Evolutionary conservation across 2,329 filamentous ascomycete species (phyloP).

Genomic region (Ophiosphaerella korrae): DNA sequence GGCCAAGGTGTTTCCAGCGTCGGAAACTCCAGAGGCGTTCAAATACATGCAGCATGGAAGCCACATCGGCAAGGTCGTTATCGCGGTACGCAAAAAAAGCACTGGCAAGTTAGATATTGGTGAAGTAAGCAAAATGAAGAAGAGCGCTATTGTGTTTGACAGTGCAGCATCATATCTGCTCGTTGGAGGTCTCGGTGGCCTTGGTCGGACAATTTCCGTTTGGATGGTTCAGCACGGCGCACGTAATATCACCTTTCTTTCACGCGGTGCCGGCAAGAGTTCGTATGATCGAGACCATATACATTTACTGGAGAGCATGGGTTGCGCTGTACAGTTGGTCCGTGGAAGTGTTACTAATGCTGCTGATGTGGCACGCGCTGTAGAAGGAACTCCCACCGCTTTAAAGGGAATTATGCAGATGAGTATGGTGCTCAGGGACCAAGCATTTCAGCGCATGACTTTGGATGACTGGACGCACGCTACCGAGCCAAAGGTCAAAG

Average conservation of each 20-base stretch:
- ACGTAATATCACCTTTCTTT: slow-evolving; percentile 18
- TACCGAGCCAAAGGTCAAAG: slow-evolving; percentile 23
- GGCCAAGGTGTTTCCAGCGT: slow-evolving; percentile 22
- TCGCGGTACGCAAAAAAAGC: slow-evolving; percentile 23
- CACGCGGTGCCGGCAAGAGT: slow-evolving; percentile 12
- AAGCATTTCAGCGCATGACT: too few species aligned
- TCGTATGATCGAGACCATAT: too few species aligned
- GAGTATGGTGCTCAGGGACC: neutral
- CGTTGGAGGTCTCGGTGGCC: slow-evolving; percentile 29
- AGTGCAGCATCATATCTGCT: slow-evolving; percentile 22
- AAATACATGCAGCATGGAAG: slow-evolving; percentile 40
- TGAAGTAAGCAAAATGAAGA: too few species aligned
- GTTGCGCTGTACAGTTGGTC: slow-evolving; percentile 13
- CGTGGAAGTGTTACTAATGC: slow-evolving; percentile 3
- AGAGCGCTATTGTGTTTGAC: too few species aligned
- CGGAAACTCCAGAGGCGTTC: slow-evolving; percentile 34
- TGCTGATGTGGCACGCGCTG: slow-evolving; percentile 5
- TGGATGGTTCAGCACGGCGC: slow-evolving; percentile 29
- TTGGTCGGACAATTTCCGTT: slow-evolving; percentile 16
- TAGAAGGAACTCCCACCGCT: neutral
- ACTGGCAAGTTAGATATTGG: too few species aligned
- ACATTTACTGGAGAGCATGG: too few species aligned
- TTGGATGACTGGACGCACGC: neutral
- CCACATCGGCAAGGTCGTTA: slow-evolving; percentile 50
- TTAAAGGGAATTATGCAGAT: slow-evolving; percentile 21